Evolutionary conservation across 352 stramenopile species (phyloP), one percentile per base, ranked within the genome.

Genomic region (Phytophthora boehmeriae): DNA sequence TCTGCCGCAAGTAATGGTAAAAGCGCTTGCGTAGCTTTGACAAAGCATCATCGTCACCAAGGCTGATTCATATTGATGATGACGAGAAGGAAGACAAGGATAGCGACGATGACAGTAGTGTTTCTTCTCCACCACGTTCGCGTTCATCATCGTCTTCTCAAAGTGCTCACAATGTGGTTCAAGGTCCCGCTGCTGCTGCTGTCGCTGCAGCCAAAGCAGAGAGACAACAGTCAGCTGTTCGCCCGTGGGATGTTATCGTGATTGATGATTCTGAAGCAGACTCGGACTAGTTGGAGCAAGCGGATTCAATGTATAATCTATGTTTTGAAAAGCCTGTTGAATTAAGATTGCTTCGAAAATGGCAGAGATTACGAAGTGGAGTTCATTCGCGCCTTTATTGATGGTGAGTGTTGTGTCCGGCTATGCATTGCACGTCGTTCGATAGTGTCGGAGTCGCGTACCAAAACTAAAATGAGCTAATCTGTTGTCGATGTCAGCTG

Each of bases 221-320:
- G 19, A 23, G 19, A 36, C 30, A 59, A 35, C 76, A 84, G 46
- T 60, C 67, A 32, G 38, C 68, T 52, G 65, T 69, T 16, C 66
- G 63, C 5, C 46, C 80, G 35, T 93, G 79, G 80, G 80, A 93
- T 27, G 73, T 93, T 49, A 93, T 92, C 52, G 83, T 92, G 56
- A 93, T 93, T 51, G 78, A 88, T 59, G 82, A 89, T 67, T 90
- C 80, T 19, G 78, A 83, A 44, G 66, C 73, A 5, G 76, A 76
- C 35, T 70, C 73, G 34, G 72, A 83, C 45, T 68, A 70, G 55
- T 57, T 35, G 35, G 46, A 48, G 59, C 59, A 50, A 45, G 35
- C 47, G 17, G 48, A 47, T 39, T 59, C 32, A 54, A 28, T 70
- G 55, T 70, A 38, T 22, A 44, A 8, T 16, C 38, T 8, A 22